phyloP scores from a whole-genome alignment of 371 early-diverging fungal species.

The Haplosporangium sp. region DNA sequence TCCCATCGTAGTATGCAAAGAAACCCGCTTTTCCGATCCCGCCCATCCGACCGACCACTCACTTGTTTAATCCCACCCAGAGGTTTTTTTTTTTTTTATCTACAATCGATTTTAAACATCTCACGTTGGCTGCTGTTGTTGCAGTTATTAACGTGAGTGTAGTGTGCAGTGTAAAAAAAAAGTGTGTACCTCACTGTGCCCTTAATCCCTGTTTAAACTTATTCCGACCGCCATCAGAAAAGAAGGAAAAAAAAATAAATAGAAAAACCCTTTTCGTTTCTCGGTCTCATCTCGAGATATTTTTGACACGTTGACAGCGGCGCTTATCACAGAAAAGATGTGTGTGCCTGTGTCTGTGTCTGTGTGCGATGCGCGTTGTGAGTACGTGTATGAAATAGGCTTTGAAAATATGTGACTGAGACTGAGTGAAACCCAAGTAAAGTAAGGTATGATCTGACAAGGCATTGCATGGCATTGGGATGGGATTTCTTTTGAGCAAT shows the following conservation, averaged over 20 bases:
- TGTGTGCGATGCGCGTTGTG: background rate
- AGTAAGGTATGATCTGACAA: no score
- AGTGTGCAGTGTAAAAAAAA: no score
- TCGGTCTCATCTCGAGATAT: background rate
- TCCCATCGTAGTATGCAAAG: background rate
- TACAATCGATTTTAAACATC: no score
- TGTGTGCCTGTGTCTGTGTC: background rate
- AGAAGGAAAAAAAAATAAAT: background rate
- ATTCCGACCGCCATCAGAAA: background rate
- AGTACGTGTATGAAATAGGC: no score
- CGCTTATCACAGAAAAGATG: background rate
- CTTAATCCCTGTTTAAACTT: background rate
- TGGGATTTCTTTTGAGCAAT: no score
- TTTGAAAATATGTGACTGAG: no score
- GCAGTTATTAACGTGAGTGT: no score
- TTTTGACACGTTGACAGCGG: background rate
- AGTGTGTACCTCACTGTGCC: background rate
- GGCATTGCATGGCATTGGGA: no score
- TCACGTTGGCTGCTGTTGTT: no score
- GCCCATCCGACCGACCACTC: background rate
- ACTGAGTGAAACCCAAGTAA: no score
- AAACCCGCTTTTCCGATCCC: background rate
- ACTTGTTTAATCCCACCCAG: background rate
- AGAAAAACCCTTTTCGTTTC: no score
- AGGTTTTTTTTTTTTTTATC: background rate